Conservation (phyloP, 768 basidiomycete genomes). For the Cantharellus cinnabarinus region DNA sequence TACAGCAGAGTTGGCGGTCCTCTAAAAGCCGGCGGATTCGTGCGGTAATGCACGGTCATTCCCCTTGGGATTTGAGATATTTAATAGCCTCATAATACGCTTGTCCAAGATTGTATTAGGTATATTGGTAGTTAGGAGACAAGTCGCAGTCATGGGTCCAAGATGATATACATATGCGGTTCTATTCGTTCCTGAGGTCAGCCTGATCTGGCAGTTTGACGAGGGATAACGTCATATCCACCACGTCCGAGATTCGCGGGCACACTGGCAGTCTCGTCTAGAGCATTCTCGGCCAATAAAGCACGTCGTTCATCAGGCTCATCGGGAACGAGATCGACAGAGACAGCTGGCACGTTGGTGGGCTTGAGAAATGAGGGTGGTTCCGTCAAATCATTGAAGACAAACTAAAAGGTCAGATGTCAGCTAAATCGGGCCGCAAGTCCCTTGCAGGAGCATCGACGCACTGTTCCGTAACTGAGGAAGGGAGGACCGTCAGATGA, state of each 20-base stretch:
- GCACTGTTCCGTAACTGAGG: conserved; percentile 65
- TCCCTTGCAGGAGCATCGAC: conserved; percentile 8
- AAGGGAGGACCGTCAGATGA: conserved; percentile 3
- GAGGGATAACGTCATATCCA: conserved; percentile 57
- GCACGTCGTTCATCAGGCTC: conserved; percentile 16
- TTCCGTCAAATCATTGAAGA: conserved; percentile 71
- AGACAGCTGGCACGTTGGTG: conserved; percentile 12
- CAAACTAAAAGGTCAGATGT: conserved; percentile 29
- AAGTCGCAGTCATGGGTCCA: no score
- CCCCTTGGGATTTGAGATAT: no score
- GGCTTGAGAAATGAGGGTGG: conserved; percentile 45
- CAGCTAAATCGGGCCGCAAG: neutral
- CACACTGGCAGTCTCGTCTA: conserved; percentile 68
- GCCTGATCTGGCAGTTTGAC: no score
- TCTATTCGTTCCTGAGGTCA: no score
- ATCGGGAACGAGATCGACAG: neutral
- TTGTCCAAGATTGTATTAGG: no score
- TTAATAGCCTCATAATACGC: no score
- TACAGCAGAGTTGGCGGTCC: no score
- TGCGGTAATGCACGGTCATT: no score
- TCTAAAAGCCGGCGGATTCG: no score
- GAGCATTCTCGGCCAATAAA: conserved; percentile 37
- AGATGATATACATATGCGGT: no score
- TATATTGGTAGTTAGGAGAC: no score
- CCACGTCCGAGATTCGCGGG: conserved; percentile 65